Conservation (phyloP, 352 stramenopile genomes). For the Discostella stelligera region DNA sequence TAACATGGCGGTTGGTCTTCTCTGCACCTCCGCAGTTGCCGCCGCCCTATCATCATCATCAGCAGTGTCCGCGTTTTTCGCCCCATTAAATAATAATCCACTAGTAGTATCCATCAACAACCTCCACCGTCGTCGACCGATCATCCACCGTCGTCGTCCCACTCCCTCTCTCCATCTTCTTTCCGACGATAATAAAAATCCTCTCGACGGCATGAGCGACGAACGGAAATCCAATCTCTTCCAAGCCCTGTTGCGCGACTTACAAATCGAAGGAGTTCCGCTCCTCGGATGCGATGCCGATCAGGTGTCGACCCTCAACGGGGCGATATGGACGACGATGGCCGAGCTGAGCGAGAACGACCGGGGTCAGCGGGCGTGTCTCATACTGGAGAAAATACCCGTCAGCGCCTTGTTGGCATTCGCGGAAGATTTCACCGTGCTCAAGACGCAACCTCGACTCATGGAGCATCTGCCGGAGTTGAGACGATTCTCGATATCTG, state of each 20-base stretch:
- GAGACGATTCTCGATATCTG: slow-evolving; percentile 54
- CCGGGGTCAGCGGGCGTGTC: slow-evolving; percentile 51
- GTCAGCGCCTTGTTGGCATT: slow-evolving; percentile 56
- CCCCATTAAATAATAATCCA: not conserved
- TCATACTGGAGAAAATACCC: slow-evolving; percentile 73
- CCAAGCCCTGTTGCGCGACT: slow-evolving; percentile 63
- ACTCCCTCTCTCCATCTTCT: not conserved
- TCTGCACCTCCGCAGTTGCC: not conserved
- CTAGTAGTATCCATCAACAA: too few relatives aligned
- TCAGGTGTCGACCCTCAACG: slow-evolving; percentile 61
- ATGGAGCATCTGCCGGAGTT: slow-evolving; percentile 66
- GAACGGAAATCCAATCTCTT: slow-evolving; percentile 60
- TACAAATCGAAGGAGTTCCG: slow-evolving; percentile 73
- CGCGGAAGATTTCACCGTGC: slow-evolving; percentile 64
- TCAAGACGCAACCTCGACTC: slow-evolving; percentile 54
- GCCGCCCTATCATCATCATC: slow-evolving; percentile 1
- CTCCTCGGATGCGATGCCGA: slow-evolving; percentile 68
- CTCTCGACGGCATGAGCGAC: slow-evolving; percentile 48
- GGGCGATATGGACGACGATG: slow-evolving; percentile 73
- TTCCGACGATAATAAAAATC: slow-evolving; percentile 11
- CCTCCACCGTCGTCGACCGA: not conserved
- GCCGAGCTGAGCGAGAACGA: slow-evolving; percentile 50
- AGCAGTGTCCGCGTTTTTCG: not conserved
- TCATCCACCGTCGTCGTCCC: not conserved
- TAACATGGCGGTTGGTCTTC: slow-evolving; percentile 1